phyloP scores from a whole-genome alignment of 106 monocot genomes.

The Dioscorea alata region DNA sequence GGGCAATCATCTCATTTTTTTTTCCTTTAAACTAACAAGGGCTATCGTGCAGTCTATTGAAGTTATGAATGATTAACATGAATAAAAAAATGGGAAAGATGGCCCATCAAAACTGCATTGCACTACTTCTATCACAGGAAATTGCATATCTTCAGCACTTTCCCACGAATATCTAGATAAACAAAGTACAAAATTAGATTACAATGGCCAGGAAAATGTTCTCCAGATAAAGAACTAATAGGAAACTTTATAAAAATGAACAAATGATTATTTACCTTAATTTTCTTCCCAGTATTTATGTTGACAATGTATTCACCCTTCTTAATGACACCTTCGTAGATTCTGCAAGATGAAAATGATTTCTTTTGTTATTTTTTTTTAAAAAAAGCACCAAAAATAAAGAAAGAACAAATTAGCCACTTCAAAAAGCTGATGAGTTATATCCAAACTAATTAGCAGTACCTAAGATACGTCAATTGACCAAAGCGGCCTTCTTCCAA shows the following conservation, averaged over 20 bases:
- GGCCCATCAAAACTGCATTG: too few species aligned
- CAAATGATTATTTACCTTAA: constrained; percentile 57
- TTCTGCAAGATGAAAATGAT: constrained; percentile 34
- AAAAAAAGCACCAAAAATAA: not conserved
- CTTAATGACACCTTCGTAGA: constrained; percentile 88
- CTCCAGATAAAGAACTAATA: too few species aligned
- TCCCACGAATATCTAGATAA: too few species aligned
- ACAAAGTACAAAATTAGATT: too few species aligned
- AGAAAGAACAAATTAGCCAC: not conserved
- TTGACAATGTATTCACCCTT: constrained; percentile 93
- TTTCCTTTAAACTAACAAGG: too few species aligned
- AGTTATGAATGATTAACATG: too few species aligned
- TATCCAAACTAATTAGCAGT: not conserved
- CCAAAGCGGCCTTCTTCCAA: constrained; percentile 99
- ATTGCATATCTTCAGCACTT: too few species aligned
- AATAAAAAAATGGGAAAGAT: too few species aligned
- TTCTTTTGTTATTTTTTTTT: not conserved
- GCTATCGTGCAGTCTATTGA: too few species aligned
- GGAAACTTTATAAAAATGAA: not conserved
- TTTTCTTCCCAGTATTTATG: constrained; percentile 93
- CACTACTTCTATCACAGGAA: too few species aligned
- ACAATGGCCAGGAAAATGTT: too few species aligned
- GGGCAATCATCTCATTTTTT: too few species aligned
- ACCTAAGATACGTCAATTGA: constrained; percentile 95
- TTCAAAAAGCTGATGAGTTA: constrained; percentile 1